Base-by-base conservation (phyloP, 1,284 basidiomycete species). In the Ganoderma meredithae region DNA sequence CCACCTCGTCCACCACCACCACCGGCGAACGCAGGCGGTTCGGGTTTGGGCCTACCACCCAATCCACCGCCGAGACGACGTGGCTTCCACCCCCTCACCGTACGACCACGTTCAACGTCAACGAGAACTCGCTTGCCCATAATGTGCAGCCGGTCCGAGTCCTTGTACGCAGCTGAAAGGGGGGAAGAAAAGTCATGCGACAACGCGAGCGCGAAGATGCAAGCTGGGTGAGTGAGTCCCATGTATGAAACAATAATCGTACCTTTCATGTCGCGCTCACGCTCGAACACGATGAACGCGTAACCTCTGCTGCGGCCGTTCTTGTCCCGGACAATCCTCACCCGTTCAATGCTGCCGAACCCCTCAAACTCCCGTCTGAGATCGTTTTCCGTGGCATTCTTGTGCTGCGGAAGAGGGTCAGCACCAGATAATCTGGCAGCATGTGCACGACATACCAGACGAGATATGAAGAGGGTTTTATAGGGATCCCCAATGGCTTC, bases 221-320 rank as follows among this genome's bases (percentile, higher is more conserved):
- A 71, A 71, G 74, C 70, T 78, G 73, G 70, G 72, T 76, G 67
- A 75, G 72, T 72, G 52, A 52, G 69, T 62, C 62, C 39, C 60
- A 13, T 22, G 39, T 1, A 22, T 40, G 56, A 12, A 67, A 62
- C 61, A 65, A 63, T 66, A 60, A 62, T 78, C 81, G 77, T 75
- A 96, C 96, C 95, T 89, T 98, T 98, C 98, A 99, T 99, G 80
- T 99, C 98, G 69, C 96, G 90, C 83, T 99, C 98, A 33, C 97
- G 89, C 79, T 99, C 98, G 76, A 96, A 99, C 8, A 99, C 95
- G 70, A 99, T 88, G 81, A 99, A 99, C 19, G 97, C 98, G 80
- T 99, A 99, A 22, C 96, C 96, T 72, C 93, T 86, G 76, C 92
- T 90, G 71, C 95, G 93, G 61, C 89, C 91, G 75, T 96, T 93